A percentile compares a stretch with the other conserved stretches of the same genome.
Evolutionary conservation across 129 eudicot species (phyloP).

Genomic region (Flaveria ramosissima): DNA sequence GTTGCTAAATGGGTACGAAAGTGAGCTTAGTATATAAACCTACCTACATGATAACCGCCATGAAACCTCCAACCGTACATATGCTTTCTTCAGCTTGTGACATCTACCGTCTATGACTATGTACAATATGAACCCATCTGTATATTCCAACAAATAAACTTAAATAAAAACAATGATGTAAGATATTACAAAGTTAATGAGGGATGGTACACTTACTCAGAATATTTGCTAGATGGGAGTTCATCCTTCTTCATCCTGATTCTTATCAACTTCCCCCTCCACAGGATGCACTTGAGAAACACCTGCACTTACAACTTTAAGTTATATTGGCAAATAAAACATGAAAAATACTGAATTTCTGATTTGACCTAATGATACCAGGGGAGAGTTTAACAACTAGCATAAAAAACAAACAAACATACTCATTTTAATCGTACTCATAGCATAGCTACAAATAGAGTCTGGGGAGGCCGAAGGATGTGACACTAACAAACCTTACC

Average conservation of each 20-base stretch:
- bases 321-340: background rate
- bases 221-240: constrained; percentile 13
- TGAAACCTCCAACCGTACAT: constrained; percentile 29
- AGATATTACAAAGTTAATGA: constrained; percentile 9
- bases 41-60: constrained; percentile 23
- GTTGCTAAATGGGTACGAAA: constrained; percentile 3
- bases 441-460: too few relatives aligned
- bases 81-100: constrained; percentile 15
- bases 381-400: background rate
- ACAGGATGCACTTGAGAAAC: constrained; percentile 26
- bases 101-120: constrained; percentile 23
- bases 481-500: too few relatives aligned
- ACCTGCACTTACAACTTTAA: constrained; percentile 27
- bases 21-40: constrained; percentile 11
- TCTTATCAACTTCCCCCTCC: constrained; percentile 37
- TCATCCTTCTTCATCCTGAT: constrained; percentile 35
- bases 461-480: too few relatives aligned
- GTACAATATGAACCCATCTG: constrained; percentile 36
- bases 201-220: constrained; percentile 17
- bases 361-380: background rate
- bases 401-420: too few relatives aligned
- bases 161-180: background rate
- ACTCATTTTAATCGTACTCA: too few relatives aligned
- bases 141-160: constrained; percentile 7
- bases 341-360: background rate